Evolutionary conservation across 768 basidiomycete species (phyloP).

Genomic region (Leucocoprinus sp.): DNA sequence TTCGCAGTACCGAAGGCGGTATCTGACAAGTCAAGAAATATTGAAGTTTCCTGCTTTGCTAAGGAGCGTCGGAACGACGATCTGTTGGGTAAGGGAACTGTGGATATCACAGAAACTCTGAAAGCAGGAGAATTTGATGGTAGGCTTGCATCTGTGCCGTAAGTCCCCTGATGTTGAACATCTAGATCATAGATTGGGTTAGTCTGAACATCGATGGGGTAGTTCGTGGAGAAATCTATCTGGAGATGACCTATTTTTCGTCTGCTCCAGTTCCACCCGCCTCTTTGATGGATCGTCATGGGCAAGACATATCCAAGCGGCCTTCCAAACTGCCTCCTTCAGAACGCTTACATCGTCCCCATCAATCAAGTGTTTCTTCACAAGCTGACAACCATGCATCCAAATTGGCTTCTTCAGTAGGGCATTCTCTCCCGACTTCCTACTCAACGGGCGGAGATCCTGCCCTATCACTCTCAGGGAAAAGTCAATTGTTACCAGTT

Average conservation of each 20-base stretch:
- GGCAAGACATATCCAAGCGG: slow-evolving; percentile 29
- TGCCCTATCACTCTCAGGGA: slow-evolving; percentile 34
- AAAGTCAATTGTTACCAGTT: slow-evolving; percentile 12
- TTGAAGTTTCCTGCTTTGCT: slow-evolving; percentile 74
- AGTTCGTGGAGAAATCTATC: slow-evolving; percentile 76
- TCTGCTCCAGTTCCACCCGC: slow-evolving; percentile 45
- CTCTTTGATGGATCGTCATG: slow-evolving; percentile 16
- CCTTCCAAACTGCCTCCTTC: slow-evolving; percentile 45
- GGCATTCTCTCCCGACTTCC: not conserved
- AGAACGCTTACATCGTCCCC: slow-evolving; percentile 43
- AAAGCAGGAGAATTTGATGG: slow-evolving; percentile 89
- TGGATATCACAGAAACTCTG: slow-evolving; percentile 74
- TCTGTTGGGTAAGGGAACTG: slow-evolving; percentile 63
- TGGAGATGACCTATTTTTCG: slow-evolving; percentile 92
- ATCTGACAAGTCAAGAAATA: slow-evolving; percentile 44
- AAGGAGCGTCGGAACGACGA: slow-evolving; percentile 70
- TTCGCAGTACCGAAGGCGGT: slow-evolving; percentile 60
- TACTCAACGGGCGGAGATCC: slow-evolving; percentile 18
- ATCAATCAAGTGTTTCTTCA: slow-evolving; percentile 14
- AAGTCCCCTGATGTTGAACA: not conserved
- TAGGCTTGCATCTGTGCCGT: slow-evolving; percentile 28
- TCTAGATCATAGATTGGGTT: slow-evolving; percentile 25
- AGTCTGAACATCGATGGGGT: slow-evolving; percentile 34
- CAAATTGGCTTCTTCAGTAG: slow-evolving; percentile 2
- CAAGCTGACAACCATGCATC: slow-evolving; percentile 8